A percentile compares a stretch with the other conserved stretches of the same genome.
Evolutionary conservation across 495 filamentous ascomycete species (phyloP).

Genomic region (Trichocladium antarcticum): DNA sequence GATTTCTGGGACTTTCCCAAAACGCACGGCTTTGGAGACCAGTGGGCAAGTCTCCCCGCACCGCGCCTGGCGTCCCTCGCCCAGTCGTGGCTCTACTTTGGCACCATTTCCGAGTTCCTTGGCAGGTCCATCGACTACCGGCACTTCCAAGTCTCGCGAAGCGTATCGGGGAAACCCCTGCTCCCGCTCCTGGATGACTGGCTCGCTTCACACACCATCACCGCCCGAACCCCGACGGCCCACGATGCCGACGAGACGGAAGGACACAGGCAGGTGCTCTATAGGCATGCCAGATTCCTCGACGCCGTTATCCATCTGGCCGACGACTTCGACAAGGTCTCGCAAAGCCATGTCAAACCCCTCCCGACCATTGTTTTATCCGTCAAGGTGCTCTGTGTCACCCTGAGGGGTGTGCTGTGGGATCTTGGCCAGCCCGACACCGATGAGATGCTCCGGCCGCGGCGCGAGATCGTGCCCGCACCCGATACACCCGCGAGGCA

Average conservation of each 20-base stretch:
- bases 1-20: conserved; percentile 22
- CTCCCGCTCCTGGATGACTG: conserved; percentile 14
- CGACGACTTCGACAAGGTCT: conserved; percentile 20
- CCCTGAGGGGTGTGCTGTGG: conserved; percentile 11
- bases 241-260: neutral
- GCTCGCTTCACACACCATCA: conserved; percentile 7
- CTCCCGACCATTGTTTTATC: conserved; percentile 18
- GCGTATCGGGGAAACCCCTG: conserved; percentile 13
- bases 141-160: conserved; percentile 10
- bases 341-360: conserved; percentile 15
- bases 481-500: conserved; percentile 3
- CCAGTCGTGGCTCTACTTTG: conserved; percentile 23
- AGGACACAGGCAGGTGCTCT: conserved; percentile 5
- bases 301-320: conserved; percentile 14
- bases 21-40: conserved; percentile 18
- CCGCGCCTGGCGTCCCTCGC: conserved; percentile 15
- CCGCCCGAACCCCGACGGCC: neutral
- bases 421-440: conserved; percentile 11
- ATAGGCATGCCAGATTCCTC: conserved; percentile 14
- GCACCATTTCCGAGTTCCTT: conserved; percentile 19
- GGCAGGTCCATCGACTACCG: conserved; percentile 16
- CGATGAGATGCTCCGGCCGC: conserved; percentile 3
- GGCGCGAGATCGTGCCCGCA: conserved; percentile 8
- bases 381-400: conserved; percentile 17
- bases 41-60: conserved; percentile 18